Conservation (phyloP, 1,284 basidiomycete genomes). For the Xerocomus amazonicus region DNA sequence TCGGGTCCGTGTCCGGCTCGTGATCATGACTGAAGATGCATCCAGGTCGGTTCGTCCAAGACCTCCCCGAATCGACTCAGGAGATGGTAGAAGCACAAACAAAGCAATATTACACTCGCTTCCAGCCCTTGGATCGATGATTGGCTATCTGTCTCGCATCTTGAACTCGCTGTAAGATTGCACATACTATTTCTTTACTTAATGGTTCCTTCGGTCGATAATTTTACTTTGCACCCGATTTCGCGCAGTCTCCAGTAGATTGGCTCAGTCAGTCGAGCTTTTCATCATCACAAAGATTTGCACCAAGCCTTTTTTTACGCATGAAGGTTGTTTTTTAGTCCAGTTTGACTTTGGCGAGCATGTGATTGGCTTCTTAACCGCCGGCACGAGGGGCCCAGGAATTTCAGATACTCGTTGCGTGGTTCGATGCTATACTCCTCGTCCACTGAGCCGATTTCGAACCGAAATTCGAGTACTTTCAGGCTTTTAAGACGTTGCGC, state of each 20-base stretch:
- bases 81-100: slow-evolving; percentile 76
- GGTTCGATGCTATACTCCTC: no score
- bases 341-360: no score
- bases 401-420: no score
- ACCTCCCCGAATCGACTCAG: slow-evolving; percentile 87
- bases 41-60: slow-evolving; percentile 75
- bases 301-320: no score
- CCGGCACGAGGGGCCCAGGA: no score
- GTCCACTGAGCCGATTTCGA: neutral
- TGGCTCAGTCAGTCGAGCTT: no score
- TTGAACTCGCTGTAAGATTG: slow-evolving; percentile 3
- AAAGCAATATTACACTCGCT: slow-evolving; percentile 74
- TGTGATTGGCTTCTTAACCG: no score
- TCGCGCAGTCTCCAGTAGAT: no score
- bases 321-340: no score
- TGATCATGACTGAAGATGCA: slow-evolving; percentile 6
- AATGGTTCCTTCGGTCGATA: neutral
- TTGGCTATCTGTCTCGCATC: neutral
- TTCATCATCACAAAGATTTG: no score
- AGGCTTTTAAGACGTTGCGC: no score
- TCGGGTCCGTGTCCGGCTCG: slow-evolving; percentile 2
- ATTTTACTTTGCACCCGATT: neutral
- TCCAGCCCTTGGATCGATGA: slow-evolving; percentile 45
- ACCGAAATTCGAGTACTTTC: neutral
- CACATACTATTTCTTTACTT: slow-evolving; percentile 2